Conservation (phyloP, 192 early-diverging fungal species). For the Coemansia sp. region DNA sequence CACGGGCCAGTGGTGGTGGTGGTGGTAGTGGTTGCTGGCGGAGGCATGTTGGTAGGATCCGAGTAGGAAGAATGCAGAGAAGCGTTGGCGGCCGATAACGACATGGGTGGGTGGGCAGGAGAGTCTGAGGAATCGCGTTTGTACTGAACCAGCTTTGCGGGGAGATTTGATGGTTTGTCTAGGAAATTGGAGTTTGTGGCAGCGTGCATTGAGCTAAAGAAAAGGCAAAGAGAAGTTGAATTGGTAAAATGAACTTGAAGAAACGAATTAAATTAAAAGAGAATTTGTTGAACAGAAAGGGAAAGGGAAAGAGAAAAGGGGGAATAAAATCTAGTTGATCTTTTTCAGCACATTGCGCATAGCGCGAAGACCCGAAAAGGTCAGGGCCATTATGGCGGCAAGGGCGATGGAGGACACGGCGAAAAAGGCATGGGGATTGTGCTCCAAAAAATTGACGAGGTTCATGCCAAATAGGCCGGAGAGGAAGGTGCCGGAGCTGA, state of each 20-base stretch:
- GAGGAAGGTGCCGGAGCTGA: conserved; percentile 70
- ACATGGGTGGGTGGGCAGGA: background rate
- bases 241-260: background rate
- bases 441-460: conserved; percentile 69
- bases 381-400: conserved; percentile 26
- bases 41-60: background rate
- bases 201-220: conserved; percentile 25
- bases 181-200: conserved; percentile 17
- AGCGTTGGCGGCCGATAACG: background rate
- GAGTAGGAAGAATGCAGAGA: too few relatives aligned
- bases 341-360: conserved; percentile 46
- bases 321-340: conserved; percentile 21
- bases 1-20: conserved; percentile 7
- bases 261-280: background rate
- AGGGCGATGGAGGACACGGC: conserved; percentile 55
- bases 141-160: conserved; percentile 33
- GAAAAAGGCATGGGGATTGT: conserved; percentile 63
- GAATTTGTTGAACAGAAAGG: background rate
- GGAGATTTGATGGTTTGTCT: conserved; percentile 5
- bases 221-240: conserved; percentile 1
- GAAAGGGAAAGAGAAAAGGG: background rate
- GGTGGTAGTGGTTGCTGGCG: background rate
- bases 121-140: conserved; percentile 13
- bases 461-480: conserved; percentile 89
- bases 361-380: conserved; percentile 32